phyloP scores from a whole-genome alignment of 2,329 filamentous ascomycete genomes.

The Mycosphaerella sp. region DNA sequence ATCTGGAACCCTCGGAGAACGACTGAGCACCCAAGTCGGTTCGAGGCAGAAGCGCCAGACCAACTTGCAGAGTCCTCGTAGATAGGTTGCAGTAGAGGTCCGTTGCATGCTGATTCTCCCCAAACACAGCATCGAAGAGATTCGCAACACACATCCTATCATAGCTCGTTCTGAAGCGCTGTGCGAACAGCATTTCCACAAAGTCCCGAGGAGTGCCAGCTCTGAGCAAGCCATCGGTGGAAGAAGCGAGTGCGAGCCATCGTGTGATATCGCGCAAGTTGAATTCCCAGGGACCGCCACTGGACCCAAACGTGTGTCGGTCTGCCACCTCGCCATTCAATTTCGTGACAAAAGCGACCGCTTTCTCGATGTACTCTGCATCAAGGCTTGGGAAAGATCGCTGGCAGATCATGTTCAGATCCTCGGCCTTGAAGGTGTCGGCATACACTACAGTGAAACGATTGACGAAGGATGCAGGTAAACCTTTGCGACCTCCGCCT shows the following conservation, averaged over 20 bases:
- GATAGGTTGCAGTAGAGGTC: constrained; percentile 69
- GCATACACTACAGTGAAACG: constrained; percentile 97
- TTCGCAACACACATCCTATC: constrained; percentile 61
- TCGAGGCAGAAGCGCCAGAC: constrained; percentile 63
- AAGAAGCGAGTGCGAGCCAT: constrained; percentile 70
- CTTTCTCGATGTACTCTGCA: constrained; percentile 52
- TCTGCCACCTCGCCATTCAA: constrained; percentile 66
- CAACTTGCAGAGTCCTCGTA: constrained; percentile 64
- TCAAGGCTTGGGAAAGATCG: constrained; percentile 65
- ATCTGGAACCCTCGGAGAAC: neutral
- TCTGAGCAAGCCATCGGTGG: constrained; percentile 54
- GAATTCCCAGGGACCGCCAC: constrained; percentile 85
- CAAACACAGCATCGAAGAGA: constrained; percentile 63
- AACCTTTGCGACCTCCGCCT: constrained; percentile 86
- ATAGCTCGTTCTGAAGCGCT: constrained; percentile 68
- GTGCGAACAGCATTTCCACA: constrained; percentile 72
- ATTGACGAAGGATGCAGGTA: constrained; percentile 95
- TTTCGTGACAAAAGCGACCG: constrained; percentile 75
- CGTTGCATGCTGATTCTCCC: constrained; percentile 33
- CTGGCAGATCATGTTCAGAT: constrained; percentile 73
- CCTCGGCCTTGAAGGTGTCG: constrained; percentile 75
- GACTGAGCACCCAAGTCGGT: constrained; percentile 34
- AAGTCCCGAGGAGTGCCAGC: constrained; percentile 63
- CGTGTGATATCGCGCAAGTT: constrained; percentile 85
- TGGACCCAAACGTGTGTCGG: constrained; percentile 47